phyloP scores from a whole-genome alignment of 1,284 basidiomycete species.

The Ceratobasidium sp. region DNA sequence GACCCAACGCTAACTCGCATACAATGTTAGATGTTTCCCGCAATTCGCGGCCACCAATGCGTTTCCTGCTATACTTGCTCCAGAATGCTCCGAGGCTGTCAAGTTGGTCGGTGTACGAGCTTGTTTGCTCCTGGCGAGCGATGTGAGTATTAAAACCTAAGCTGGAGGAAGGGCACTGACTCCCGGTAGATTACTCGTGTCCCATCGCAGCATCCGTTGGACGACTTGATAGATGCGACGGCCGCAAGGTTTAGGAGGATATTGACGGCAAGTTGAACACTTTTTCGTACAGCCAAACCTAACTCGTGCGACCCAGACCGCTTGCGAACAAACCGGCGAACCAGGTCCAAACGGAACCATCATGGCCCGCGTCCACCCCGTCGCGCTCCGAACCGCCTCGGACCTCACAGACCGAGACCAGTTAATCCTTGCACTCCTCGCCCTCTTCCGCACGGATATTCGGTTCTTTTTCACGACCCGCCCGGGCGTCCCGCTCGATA shows the following conservation, averaged over 20 bases:
- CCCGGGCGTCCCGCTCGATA: slow-evolving; percentile 2
- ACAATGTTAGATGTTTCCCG: slow-evolving; percentile 47
- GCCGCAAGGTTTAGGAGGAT: slow-evolving; percentile 35
- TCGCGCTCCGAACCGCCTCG: slow-evolving; percentile 52
- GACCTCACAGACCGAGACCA: slow-evolving; percentile 42
- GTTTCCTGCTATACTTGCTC: slow-evolving; percentile 69
- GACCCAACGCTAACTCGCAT: not conserved
- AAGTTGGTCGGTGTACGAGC: slow-evolving; percentile 81
- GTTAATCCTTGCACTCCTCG: slow-evolving; percentile 65
- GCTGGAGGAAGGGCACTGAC: slow-evolving; percentile 8
- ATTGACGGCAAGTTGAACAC: slow-evolving; percentile 21
- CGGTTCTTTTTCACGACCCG: slow-evolving; percentile 55
- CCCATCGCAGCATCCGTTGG: slow-evolving; percentile 63
- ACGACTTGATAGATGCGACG: slow-evolving; percentile 15
- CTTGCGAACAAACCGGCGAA: slow-evolving; percentile 49
- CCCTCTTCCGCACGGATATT: slow-evolving; percentile 67
- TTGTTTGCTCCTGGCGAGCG: slow-evolving; percentile 58
- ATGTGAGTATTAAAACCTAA: slow-evolving; percentile 40
- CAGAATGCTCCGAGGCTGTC: slow-evolving; percentile 77
- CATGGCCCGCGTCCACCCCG: not conserved
- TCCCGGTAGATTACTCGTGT: slow-evolving; percentile 58
- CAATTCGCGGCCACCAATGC: slow-evolving; percentile 64
- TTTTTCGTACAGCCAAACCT: not conserved
- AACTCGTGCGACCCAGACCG: slow-evolving; percentile 1
- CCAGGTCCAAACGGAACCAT: slow-evolving; percentile 61